phyloP scores from a whole-genome alignment of 2,329 filamentous ascomycete genomes.

The Fusarium sp. region DNA sequence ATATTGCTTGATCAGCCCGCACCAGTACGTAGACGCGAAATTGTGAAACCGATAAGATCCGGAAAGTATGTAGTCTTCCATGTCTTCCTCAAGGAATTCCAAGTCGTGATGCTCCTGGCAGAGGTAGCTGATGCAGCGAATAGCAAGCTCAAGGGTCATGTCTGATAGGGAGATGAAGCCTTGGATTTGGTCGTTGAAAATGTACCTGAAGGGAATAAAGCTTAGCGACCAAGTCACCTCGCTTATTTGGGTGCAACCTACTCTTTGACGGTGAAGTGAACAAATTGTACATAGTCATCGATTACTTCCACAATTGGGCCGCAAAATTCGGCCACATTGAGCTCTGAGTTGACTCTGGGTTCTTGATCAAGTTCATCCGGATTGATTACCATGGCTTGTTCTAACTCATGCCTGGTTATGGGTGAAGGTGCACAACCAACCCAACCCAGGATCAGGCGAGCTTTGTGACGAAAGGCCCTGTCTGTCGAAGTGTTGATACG shows the following conservation, averaged over 20 bases:
- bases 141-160: not conserved
- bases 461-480: not conserved
- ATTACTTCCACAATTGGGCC: constrained; percentile 19
- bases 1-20: not conserved
- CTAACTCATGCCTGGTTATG: constrained; percentile 7
- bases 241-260: not conserved
- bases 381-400: constrained; percentile 4
- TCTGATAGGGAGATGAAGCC: not conserved
- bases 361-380: not conserved
- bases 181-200: not conserved
- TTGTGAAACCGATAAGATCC: not conserved
- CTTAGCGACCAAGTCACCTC: rapidly evolving
- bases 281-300: constrained; percentile 14
- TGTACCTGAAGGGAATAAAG: not conserved
- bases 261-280: constrained; percentile 24
- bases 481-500: not conserved
- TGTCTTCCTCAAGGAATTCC: not conserved
- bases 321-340: constrained; percentile 4
- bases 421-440: constrained; percentile 6
- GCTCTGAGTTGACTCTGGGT: not conserved
- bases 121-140: not conserved
- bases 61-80: not conserved
- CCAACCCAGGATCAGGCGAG: constrained; percentile 8
- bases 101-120: not conserved
- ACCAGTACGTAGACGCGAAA: not conserved